A percentile compares a stretch with the other conserved stretches of the same genome.
These are phyloP conservation scores for Colletotrichum sp. DNA, from an alignment of 2,329 filamentous ascomycete species.

Conservation along the genomic window DNA sequence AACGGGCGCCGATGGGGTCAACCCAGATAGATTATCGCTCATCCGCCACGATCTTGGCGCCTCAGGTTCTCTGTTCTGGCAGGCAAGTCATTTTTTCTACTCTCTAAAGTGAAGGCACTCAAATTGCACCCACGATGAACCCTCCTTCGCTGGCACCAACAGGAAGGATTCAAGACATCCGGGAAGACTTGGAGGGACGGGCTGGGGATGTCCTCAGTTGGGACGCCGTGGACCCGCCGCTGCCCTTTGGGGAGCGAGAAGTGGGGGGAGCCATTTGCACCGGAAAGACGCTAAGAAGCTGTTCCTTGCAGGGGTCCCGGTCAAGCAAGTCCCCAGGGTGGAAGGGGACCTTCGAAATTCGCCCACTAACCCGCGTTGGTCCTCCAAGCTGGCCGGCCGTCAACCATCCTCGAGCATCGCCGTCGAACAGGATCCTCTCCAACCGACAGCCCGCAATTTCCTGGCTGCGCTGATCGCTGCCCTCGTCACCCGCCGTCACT, in stretches of 20 bases:
- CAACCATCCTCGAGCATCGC: background rate
- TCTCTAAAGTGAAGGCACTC: background rate
- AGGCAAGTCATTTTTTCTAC: background rate
- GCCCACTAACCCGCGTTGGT: background rate
- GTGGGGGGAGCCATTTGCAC: slow-evolving; percentile 1
- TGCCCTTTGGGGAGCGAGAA: background rate
- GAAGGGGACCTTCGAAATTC: background rate
- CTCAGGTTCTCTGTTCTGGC: background rate
- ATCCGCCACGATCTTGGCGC: background rate
- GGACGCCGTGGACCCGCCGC: background rate
- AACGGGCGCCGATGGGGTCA: background rate
- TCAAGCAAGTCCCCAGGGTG: background rate
- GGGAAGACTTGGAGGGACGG: background rate
- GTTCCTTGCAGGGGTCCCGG: background rate
- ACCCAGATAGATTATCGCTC: background rate
- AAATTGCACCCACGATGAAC: background rate
- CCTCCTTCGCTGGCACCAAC: background rate
- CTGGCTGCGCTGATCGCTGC: slow-evolving; percentile 15
- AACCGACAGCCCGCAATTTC: slow-evolving; percentile 17
- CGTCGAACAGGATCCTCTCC: slow-evolving; percentile 14
- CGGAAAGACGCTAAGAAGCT: slow-evolving; percentile 2
- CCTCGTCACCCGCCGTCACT: background rate
- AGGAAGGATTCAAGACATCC: background rate
- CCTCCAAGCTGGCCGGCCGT: background rate
- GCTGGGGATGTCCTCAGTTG: slow-evolving; percentile 7